phyloP scores from a whole-genome alignment of 768 basidiomycete species.

The Xerocomus spinulosus region DNA sequence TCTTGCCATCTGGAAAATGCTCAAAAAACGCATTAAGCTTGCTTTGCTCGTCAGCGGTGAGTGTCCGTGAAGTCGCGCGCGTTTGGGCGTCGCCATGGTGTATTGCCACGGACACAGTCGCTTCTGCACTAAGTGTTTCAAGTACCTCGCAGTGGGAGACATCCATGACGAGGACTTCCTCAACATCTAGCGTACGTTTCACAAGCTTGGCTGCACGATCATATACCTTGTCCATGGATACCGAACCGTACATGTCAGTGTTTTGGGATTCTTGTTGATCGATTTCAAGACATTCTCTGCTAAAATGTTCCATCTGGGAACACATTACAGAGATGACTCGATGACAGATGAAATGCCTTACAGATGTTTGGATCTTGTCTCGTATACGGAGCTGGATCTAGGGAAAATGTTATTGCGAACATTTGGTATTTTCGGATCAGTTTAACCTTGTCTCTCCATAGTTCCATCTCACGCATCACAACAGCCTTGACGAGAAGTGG shows the following conservation, averaged over 20 bases:
- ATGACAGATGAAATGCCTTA: slow-evolving; percentile 30
- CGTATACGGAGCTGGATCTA: slow-evolving; percentile 87
- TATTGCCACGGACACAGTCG: slow-evolving; percentile 61
- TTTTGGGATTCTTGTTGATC: slow-evolving; percentile 44
- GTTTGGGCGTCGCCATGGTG: slow-evolving; percentile 60
- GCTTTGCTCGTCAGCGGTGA: slow-evolving; percentile 68
- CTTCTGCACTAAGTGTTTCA: slow-evolving; percentile 60
- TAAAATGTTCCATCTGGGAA: slow-evolving; percentile 87
- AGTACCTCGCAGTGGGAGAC: slow-evolving; percentile 86
- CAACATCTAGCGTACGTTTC: slow-evolving; percentile 84
- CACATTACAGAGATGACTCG: background rate
- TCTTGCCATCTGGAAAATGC: slow-evolving; percentile 78
- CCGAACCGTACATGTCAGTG: slow-evolving; percentile 23
- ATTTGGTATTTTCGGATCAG: background rate
- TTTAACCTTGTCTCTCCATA: slow-evolving; percentile 86
- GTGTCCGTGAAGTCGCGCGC: slow-evolving; percentile 48
- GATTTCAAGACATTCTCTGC: slow-evolving; percentile 89
- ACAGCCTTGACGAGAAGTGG: slow-evolving; percentile 48
- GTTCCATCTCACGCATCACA: slow-evolving; percentile 91
- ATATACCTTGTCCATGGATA: slow-evolving; percentile 84
- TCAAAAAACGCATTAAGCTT: slow-evolving; percentile 74
- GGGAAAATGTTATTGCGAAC: background rate
- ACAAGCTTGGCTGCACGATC: slow-evolving; percentile 87
- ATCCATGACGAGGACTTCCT: slow-evolving; percentile 90
- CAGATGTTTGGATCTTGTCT: slow-evolving; percentile 88